Evolutionary conservation across 805 yeast genomes (phyloP), one percentile per base, ranked within the genome.

Genomic region (Metschnikowia koreensis): DNA sequence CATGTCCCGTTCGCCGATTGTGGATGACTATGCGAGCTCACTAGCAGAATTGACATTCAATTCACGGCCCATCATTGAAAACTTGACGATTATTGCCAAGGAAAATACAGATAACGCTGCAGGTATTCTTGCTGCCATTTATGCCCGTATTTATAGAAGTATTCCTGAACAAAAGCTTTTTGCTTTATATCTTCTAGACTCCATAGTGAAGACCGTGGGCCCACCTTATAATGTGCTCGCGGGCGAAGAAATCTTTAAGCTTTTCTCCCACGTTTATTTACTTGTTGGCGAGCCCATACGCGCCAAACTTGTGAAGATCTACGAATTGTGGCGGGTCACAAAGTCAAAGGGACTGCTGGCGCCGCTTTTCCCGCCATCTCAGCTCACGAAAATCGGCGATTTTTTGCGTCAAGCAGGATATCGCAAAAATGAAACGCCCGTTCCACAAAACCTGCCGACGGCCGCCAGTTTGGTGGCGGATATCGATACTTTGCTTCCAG

Each of bases 181-280:
- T 60, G 83, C 94, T 4, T 76, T 94, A 54, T 94, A 93, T 65
- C 76, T 93, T 43, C 70, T 94, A 50, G 98, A 94, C 67, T 91
- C 97, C 15, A 87, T 94, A 44, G 87, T 93, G 70, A 94, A 94
- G 68, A 89, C 86, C 62, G 85, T 89, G 33, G 97, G 97, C 8
- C 80, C 84, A 54, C 97, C 98, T 1, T 94, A 93, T 66, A 88
- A 90, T n/a, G 76, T 83, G 7, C 67, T 88, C 47, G 83, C 94
- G 65, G 86, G 92, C 47, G 76, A 82, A 57, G 83, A 84, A 56
- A 71, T 91, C 44, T 86, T 80, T 70, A 81, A 79, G 58, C 73
- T 88, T 3, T 93, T 87, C 68, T 83, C 87, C 27, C 83, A 82
- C 55, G 85, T 91, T 2, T 94, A 88, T 65, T 79, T 89, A n/a